A percentile compares a stretch with the other conserved stretches of the same genome.
These are phyloP conservation scores for Stagonosporopsis chrysanthemi DNA, from an alignment of 2,329 filamentous ascomycete genomes.

Conservation along the genomic window DNA sequence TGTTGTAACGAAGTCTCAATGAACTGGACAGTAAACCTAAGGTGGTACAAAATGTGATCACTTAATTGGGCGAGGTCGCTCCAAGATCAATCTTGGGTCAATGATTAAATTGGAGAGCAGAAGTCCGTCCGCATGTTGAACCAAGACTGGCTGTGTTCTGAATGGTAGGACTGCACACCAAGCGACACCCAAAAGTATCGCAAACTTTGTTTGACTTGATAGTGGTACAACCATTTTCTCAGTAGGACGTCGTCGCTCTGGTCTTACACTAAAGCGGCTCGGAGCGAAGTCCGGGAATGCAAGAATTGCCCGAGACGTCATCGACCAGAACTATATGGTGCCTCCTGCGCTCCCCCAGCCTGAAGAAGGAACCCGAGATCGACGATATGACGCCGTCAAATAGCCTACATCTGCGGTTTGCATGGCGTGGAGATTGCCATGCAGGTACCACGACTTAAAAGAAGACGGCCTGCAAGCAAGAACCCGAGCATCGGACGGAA, in stretches of 20 bases:
- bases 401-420: neutral
- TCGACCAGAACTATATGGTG: neutral
- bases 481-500: neutral
- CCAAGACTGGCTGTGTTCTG: neutral
- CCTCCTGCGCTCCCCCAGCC: neutral
- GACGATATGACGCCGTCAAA: slow-evolving; percentile 4
- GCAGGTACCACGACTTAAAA: slow-evolving; percentile 9
- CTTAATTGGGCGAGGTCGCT: no score
- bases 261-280: neutral
- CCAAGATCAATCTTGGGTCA: no score
- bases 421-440: slow-evolving; percentile 4
- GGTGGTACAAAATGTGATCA: no score
- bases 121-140: no score
- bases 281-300: slow-evolving; percentile 4
- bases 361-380: slow-evolving; percentile 6
- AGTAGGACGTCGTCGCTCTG: neutral
- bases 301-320: neutral
- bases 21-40: no score
- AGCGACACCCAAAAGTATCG: neutral
- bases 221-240: neutral
- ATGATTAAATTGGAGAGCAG: no score
- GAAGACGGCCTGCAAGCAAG: neutral
- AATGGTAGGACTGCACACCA: neutral
- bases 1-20: no score
- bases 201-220: neutral